Evolutionary conservation across 2,329 filamentous ascomycete species (phyloP), one percentile per base, ranked within the genome.

Genomic region (Talaromyces albobiverticillius): DNA sequence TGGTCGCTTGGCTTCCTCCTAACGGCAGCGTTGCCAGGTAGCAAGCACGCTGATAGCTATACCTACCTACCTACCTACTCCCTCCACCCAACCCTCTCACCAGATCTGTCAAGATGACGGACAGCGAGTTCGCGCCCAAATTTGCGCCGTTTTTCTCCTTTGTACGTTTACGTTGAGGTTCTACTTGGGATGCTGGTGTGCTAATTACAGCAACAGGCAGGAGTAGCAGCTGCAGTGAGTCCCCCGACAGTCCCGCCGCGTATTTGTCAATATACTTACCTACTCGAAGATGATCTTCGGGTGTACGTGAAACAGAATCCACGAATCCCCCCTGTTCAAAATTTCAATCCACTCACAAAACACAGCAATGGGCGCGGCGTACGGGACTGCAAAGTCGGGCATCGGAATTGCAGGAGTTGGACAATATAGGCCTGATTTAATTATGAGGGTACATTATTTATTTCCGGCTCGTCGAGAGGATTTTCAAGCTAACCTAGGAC

Each of bases 141-240:
- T 86, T 86, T 65, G 83, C 84, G 65, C 83, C 83, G 46, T 87
- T 87, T 75, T 79, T 87, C 66, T 84, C 84, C 70, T 86, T 87
- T 80, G 82, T 84, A 73, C 70, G 79, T 77, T 20, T 25, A 48
- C 22, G 11, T 14, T 5, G 20, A 45, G 16, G 14, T 14, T n/a
- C n/a, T 14, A 13, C 18, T 2, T 46, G 16, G 9, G 32, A 51
- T 42, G 10, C 20, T 32, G 14, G 38, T 41, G 26, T 43, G 26
- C 53, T 55, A 41, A 55, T 32, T 18, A 29, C 10, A 23, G 13
- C 32, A 34, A 55, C 55, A 79, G 76, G 76, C 74, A 57, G 76
- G 76, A 54, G 75, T 79, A 66, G 76, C 76, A 54, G 69, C 72
- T 62, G 76, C 76, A 60, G 76, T 79, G 69, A 70, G 74, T 71